Conservation (phyloP, 2,329 filamentous ascomycete genomes). For the Penicillium sclerotigenum region DNA sequence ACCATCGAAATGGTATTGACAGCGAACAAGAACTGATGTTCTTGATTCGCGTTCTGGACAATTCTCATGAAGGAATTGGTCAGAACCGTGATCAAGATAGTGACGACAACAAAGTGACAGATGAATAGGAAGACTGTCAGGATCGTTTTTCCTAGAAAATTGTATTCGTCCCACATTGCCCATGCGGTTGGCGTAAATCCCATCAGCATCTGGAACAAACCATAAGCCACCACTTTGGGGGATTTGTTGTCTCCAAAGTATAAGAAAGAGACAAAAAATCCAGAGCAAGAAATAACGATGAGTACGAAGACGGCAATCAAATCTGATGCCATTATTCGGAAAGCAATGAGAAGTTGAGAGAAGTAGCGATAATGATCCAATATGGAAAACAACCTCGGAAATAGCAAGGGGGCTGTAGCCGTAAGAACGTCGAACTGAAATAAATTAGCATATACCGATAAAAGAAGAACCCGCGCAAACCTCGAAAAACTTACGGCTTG, state of each 20-base stretch:
- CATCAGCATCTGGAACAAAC: constrained; percentile 91
- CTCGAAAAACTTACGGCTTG: constrained; percentile 54
- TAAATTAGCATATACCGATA: background rate
- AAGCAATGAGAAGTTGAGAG: constrained; percentile 88
- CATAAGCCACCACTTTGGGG: constrained; percentile 75
- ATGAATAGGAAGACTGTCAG: constrained; percentile 85
- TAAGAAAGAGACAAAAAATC: constrained; percentile 92
- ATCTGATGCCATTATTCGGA: constrained; percentile 90
- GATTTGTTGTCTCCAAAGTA: constrained; percentile 70
- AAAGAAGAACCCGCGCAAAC: background rate
- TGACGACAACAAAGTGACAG: constrained; percentile 91
- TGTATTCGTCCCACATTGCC: constrained; percentile 82
- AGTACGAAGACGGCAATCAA: constrained; percentile 79
- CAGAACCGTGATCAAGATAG: constrained; percentile 90
- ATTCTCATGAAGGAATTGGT: constrained; percentile 96
- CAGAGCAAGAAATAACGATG: constrained; percentile 83
- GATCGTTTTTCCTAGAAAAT: constrained; percentile 70
- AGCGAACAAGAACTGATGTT: constrained; percentile 88
- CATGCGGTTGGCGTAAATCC: constrained; percentile 93
- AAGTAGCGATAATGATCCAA: constrained; percentile 96
- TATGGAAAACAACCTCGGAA: constrained; percentile 87
- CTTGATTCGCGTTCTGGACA: constrained; percentile 87
- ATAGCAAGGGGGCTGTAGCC: constrained; percentile 81
- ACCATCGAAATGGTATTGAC: constrained; percentile 98
- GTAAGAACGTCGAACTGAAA: constrained; percentile 78